Percentiles rank a stretch among this genome's conserved stretches.
Conservation (phyloP, 306 rosid species). For the Datisca glomerata region DNA sequence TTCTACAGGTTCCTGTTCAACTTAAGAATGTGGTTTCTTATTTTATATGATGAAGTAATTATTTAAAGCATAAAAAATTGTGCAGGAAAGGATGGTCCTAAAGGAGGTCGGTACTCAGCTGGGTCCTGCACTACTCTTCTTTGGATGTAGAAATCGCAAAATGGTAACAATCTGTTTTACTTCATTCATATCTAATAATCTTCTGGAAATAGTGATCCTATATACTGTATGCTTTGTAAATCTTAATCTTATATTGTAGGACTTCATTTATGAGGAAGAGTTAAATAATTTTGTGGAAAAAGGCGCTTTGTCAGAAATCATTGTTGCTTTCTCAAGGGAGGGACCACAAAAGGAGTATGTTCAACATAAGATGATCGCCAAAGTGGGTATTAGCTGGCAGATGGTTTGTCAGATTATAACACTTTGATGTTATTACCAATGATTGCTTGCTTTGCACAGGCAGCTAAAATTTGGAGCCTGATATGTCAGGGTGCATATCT, state of each 20-base stretch:
- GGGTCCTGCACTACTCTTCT: conserved; percentile 69
- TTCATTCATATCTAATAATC: neutral
- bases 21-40: no score
- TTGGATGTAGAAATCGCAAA: conserved; percentile 85
- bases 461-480: conserved; percentile 52
- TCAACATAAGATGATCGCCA: conserved; percentile 73
- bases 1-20: conserved; percentile 98
- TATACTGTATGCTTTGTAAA: no score
- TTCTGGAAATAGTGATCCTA: no score
- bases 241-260: conserved; percentile 54
- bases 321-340: conserved; percentile 83
- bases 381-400: no score
- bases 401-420: no score
- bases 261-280: conserved; percentile 69
- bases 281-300: conserved; percentile 34
- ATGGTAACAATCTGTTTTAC: conserved; percentile 29
- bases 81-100: conserved; percentile 83
- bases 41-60: no score
- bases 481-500: conserved; percentile 69
- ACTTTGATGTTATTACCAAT: no score
- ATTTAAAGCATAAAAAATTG: no score
- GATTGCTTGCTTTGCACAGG: no score
- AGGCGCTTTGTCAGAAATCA: conserved; percentile 56
- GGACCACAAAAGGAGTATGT: conserved; percentile 79
- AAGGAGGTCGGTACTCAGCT: conserved; percentile 64